Base-by-base conservation (phyloP, 2,329 filamentous ascomycete species). In the Penicillium psychrosexuale region DNA sequence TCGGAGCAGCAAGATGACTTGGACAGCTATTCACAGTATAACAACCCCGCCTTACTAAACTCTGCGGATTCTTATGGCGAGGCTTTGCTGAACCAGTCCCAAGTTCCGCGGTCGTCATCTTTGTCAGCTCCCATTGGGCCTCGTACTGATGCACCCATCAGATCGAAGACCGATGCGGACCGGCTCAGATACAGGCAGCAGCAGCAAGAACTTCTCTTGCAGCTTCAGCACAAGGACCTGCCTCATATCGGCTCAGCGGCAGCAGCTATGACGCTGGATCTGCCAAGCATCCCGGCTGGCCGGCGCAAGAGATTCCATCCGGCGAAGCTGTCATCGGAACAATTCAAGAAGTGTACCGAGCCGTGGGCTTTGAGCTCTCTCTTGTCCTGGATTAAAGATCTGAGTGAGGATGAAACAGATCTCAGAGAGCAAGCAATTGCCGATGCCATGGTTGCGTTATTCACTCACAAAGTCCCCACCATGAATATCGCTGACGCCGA, bases 401-500 rank as follows among this genome's bases (percentile, higher is more conserved):
- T 97, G 83, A 90, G 90, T 15, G 92, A 97, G 64, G 92, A 93
- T 37, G 93, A 97, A 68, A 85, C 87, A 11, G 91, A 99, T 72
- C 77, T 99, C 44, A 91, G 89, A 69, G 84, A 89, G 68, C 89
- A 91, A 67, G 87, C 89, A 1, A 86, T 99, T 48, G 87, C 91
- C 55, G 92, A 97, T 63, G 92, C 90, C 2, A 80, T 99, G 39
- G 86, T 96, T 39, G 89, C 87, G 30, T 79, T 99, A 7, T 97
- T 99, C 71, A 96, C 90, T 1, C 84, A 90, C 74, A 97, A 97
- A 73, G 91, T 99, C 0, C 92, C 94, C 0, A 99, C 91, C 0
- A 97, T 99, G 91, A 97, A 99, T 65, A 93, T 94, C 39, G 92
- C 93, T 6, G 95, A 99, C 78, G 94, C 94, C 0, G 94, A 99